These are phyloP conservation scores for Puccinia horiana DNA, from an alignment of 1,284 basidiomycete genomes.

Conservation along the genomic window DNA sequence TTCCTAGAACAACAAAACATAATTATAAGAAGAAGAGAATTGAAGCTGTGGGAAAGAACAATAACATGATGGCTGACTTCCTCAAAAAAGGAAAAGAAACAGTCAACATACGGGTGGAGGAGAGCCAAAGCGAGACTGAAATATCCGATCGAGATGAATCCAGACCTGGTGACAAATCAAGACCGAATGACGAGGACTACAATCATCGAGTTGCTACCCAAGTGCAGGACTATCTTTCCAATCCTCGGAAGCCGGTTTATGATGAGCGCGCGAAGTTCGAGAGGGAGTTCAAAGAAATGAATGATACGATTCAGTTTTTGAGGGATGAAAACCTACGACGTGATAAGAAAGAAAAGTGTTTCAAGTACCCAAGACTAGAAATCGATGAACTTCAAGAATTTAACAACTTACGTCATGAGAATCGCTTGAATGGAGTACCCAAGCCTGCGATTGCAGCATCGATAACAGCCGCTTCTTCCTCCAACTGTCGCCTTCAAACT, in stretches of 20 bases:
- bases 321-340: neutral
- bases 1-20: neutral
- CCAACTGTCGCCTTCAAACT: neutral
- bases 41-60: neutral
- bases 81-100: conserved; percentile 6
- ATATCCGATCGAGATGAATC: no score
- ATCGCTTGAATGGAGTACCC: neutral
- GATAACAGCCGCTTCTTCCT: neutral
- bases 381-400: conserved; percentile 17
- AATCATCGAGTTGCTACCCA: neutral
- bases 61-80: neutral
- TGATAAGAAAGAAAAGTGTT: neutral
- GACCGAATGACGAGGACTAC: neutral
- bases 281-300: neutral
- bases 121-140: neutral
- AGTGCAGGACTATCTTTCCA: neutral
- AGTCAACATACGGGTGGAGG: neutral
- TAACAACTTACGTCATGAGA: neutral
- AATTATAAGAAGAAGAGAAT: neutral
- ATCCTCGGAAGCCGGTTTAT: neutral
- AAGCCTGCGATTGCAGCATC: conserved; percentile 8
- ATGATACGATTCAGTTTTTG: neutral
- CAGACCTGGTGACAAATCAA: neutral
- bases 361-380: neutral
- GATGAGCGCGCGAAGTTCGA: neutral